phyloP scores from a whole-genome alignment of 2,329 filamentous ascomycete genomes.

The Diplodia seriata region DNA sequence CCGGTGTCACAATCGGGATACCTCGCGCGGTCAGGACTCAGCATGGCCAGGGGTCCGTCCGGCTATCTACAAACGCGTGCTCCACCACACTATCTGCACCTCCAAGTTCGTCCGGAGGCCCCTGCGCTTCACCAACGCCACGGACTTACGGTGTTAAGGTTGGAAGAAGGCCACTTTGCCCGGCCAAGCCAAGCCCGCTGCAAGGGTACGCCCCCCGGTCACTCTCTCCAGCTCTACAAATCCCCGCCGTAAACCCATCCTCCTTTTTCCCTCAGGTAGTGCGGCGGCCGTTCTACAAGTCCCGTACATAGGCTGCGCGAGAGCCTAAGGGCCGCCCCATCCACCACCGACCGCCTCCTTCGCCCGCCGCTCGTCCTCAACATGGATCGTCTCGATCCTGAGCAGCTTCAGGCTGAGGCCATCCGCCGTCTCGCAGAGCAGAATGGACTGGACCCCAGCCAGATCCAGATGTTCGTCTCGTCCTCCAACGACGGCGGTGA shows the following conservation, averaged over 20 bases:
- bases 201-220: slow-evolving; percentile 22
- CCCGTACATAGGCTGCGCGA: slow-evolving; percentile 10
- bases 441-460: slow-evolving; percentile 8
- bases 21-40: background rate
- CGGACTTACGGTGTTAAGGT: slow-evolving; percentile 26
- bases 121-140: slow-evolving; percentile 11
- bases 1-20: slow-evolving; percentile 11
- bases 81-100: slow-evolving; percentile 18
- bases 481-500: slow-evolving; percentile 5
- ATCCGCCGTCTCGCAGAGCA: slow-evolving; percentile 22
- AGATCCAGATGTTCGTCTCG: slow-evolving; percentile 1
- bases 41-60: slow-evolving; percentile 1
- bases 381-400: slow-evolving; percentile 28
- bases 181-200: slow-evolving; percentile 12
- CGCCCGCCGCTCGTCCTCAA: slow-evolving; percentile 3
- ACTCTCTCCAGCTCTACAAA: slow-evolving; percentile 12
- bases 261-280: slow-evolving; percentile 14
- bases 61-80: slow-evolving; percentile 13
- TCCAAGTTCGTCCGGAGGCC: slow-evolving; percentile 14
- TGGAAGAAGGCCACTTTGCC: slow-evolving; percentile 1
- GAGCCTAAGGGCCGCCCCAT: slow-evolving; percentile 12
- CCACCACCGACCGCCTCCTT: background rate
- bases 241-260: slow-evolving; percentile 21
- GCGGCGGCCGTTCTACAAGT: slow-evolving; percentile 1
- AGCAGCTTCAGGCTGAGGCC: slow-evolving; percentile 26